Base-by-base conservation (phyloP, 2,329 filamentous ascomycete genomes). In the Fusarium begoniae region DNA sequence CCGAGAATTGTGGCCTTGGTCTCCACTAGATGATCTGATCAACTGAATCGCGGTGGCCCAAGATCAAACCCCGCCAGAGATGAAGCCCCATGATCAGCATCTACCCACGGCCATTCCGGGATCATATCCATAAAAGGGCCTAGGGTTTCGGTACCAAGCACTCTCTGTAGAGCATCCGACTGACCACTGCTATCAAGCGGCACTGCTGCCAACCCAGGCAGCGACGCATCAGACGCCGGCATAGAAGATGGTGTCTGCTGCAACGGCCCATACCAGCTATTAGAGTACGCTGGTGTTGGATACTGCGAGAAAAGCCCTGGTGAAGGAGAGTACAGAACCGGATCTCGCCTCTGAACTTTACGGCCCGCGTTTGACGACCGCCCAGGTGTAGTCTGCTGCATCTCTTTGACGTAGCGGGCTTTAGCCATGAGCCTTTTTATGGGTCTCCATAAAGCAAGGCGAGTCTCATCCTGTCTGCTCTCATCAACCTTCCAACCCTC, bases 351-450 rank as follows among this genome's bases (percentile, higher is more conserved):
- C 7, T 45, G 28, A 30, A 17, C 38, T 0, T 20, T 45, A 10
- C 28, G 38, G 0, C 22, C 22, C 0, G 28, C 9, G 3, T 32
- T 20, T 0, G 38, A 56, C 3, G 53, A 32, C 8, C 40, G 22
- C 0, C 54, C 38, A 0, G 54, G 54, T 0, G 28, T 45, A 0
- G 54, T 57, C 2, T 45, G 54, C 17, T 45, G 54, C 54, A 45
- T 45, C 2, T 57, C 54, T 35, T 45, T 57, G 0, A 57, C 40
- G 1, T 57, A 57, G 10, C 54, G 54, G 26, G 54, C 54, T 13
- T 57, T 57, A 0, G 54, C 54, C 54, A 57, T 57, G 20, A 57
- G 54, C 22, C 54, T 20, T 9, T 45, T 57, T 15, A 57, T 57
- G 6, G 54, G 54, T 4, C 54, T 6, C 54, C 54, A 57, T 4